Base-by-base conservation (phyloP, 805 yeast genomes). In the Cyberlindnera euphorbiae region DNA sequence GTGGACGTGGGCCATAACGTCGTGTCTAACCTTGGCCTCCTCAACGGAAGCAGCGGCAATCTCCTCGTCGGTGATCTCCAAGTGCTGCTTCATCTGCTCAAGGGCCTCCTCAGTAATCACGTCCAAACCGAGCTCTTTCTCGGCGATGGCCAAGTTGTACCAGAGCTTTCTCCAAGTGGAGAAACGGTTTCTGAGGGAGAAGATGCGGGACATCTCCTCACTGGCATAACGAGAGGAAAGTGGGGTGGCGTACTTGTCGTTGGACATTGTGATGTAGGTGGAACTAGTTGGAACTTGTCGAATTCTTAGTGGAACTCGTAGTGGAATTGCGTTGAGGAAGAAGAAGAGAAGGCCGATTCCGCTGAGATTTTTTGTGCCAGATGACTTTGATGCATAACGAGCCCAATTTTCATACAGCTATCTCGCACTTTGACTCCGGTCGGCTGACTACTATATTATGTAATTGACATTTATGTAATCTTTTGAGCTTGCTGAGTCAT, bases 1-100 rank as follows among this genome's bases (percentile, higher is more conserved):
- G 59, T 93, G 98, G 39, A 93, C 98, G 54, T 93, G 98, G 38
- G 97, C 96, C 98, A 93, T 93, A 52, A 93, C 98, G 60, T 93
- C 98, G 64, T 93, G 98, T 70, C 98, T 84, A 40, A 93, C 97
- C 61, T 83, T 88, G 35, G 97, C 96, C 66, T 93, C 98, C 67
- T 93, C 97, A 50, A 75, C 77, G 40, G 89, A 69, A 29, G 98
- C 97, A 39, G 71, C 83, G 39, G 72, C 87, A 46, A 93, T 87
- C 57, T 94, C 97, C 51, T 85, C 94, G 60, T 90, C 97, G 8
- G 96, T 80, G 66, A 93, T 88, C 33, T 63, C 73, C 54, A 90
- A 68, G 62, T 93, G 82, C 16, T 69, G 59, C 46, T 74, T 66
- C 87, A 93, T 82, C 70, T 93, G 85, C 57, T 74, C 82, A 49